These are phyloP conservation scores for Vaccinium darrowii DNA, from an alignment of 148 eudicot genomes.

Conservation along the genomic window DNA sequence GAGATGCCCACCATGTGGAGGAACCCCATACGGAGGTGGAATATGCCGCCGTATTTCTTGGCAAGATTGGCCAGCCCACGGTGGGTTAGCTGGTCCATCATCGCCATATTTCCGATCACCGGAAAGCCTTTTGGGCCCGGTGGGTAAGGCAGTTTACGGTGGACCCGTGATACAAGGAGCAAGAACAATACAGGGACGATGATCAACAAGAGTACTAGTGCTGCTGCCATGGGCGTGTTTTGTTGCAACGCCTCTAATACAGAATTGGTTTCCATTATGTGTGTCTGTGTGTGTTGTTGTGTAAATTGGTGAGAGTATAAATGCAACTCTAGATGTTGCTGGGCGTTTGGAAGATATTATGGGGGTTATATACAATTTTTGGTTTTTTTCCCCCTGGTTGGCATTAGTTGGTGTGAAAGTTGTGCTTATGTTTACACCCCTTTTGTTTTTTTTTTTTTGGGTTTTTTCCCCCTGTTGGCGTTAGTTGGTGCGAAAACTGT, in stretches of 20 bases:
- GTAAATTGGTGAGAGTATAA: background rate
- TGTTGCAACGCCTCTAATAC: conserved; percentile 13
- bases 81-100: conserved; percentile 76
- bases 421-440: background rate
- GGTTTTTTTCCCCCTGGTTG: background rate
- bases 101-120: conserved; percentile 64
- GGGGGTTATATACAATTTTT: background rate
- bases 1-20: conserved; percentile 60
- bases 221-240: conserved; percentile 7
- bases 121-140: conserved; percentile 72
- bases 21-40: conserved; percentile 66
- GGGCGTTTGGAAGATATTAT: conserved; percentile 1
- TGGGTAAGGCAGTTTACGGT: conserved; percentile 40
- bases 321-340: conserved; percentile 9
- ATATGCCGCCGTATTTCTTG: conserved; percentile 49
- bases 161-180: conserved; percentile 25
- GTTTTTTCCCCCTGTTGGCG: background rate
- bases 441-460: background rate
- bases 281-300: background rate
- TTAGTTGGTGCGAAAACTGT: background rate
- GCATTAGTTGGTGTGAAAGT: background rate
- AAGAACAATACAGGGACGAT: conserved; percentile 32
- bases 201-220: conserved; percentile 13
- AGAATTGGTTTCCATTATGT: conserved; percentile 17
- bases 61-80: conserved; percentile 38